phyloP scores from a whole-genome alignment of 139 green algal species.

The Chlorella sp. region DNA sequence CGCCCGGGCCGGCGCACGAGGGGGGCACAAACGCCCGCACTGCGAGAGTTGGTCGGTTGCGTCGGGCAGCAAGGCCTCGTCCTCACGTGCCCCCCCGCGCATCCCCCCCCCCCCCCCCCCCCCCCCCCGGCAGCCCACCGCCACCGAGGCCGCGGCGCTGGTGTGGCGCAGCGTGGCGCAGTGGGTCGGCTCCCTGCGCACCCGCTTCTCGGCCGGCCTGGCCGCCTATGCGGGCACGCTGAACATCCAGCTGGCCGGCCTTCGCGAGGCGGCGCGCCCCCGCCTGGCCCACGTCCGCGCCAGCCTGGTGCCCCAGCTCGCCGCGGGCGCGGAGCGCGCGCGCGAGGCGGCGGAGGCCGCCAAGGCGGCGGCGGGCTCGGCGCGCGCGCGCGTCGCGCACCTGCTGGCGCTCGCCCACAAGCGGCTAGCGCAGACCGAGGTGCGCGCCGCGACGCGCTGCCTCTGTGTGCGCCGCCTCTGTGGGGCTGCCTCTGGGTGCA shows the following conservation, averaged over 20 bases:
- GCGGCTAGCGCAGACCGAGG: background rate
- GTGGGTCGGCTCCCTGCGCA: background rate
- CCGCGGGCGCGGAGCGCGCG: background rate
- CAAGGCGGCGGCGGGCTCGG: no score
- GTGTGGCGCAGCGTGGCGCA: slow-evolving; percentile 5
- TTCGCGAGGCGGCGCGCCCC: background rate
- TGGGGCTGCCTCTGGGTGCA: no score
- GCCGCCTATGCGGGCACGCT: background rate
- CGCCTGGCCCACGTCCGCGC: background rate
- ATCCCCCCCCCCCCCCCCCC: background rate
- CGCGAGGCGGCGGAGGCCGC: no score
- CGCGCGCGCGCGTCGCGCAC: no score
- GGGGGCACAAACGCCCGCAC: no score
- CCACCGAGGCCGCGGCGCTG: background rate
- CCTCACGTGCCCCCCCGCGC: background rate
- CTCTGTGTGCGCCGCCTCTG: background rate
- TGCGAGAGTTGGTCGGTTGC: no score
- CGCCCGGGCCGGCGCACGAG: no score
- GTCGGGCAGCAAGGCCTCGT: no score
- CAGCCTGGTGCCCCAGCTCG: background rate
- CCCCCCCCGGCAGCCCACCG: slow-evolving; percentile 1
- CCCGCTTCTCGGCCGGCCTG: background rate
- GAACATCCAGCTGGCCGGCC: background rate
- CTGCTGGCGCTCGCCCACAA: no score
- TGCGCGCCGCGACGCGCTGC: background rate